phyloP scores from a whole-genome alignment of 73 alveolate genomes.

The Uronychia setigera region DNA sequence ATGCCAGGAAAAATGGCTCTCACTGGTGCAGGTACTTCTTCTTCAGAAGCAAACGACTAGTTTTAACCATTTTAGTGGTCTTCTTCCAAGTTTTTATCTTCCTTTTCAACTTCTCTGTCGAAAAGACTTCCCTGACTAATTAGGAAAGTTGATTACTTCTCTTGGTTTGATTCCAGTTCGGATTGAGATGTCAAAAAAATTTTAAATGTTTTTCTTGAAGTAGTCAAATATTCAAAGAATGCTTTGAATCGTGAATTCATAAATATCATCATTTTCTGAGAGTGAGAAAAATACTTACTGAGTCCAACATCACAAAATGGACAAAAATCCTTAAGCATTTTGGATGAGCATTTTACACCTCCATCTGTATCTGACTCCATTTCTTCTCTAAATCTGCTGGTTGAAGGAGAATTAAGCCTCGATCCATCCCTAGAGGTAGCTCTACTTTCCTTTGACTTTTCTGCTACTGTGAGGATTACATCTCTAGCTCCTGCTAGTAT shows the following conservation, averaged over 20 bases:
- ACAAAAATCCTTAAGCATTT: neutral
- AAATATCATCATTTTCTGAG: neutral
- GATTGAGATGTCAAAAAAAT: neutral
- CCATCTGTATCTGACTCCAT: neutral
- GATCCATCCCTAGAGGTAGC: neutral
- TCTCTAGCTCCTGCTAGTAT: neutral
- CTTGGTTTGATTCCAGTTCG: neutral
- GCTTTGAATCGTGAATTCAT: neutral
- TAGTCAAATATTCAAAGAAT: neutral
- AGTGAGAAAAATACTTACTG: neutral
- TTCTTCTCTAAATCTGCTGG: neutral
- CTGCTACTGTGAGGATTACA: neutral
- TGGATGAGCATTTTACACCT: neutral
- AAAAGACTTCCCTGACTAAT: neutral
- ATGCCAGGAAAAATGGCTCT: neutral
- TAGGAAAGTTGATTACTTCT: neutral
- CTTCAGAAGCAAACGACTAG: neutral
- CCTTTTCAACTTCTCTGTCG: too few relatives aligned
- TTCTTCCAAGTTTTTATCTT: neutral
- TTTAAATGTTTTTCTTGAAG: neutral
- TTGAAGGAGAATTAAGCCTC: neutral
- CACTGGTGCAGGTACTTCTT: slow-evolving; percentile 17
- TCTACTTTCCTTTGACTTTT: neutral
- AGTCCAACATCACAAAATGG: neutral
- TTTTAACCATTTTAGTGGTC: neutral